These are phyloP conservation scores for Argentina anserina DNA, from an alignment of 306 rosid species.

Conservation along the genomic window DNA sequence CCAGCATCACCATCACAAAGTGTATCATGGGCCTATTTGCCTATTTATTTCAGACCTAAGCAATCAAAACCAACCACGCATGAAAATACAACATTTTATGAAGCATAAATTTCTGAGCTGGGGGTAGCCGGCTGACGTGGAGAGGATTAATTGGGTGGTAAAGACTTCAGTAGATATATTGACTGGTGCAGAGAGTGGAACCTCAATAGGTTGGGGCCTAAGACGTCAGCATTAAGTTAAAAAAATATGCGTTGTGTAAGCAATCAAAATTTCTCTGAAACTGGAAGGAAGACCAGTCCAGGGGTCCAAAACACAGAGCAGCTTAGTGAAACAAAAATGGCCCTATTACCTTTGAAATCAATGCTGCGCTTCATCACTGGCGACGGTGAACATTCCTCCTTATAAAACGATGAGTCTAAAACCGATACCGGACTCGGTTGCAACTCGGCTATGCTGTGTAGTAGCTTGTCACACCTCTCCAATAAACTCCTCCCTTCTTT, in stretches of 20 bases:
- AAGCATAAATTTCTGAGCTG: not conserved
- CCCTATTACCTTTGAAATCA: constrained; percentile 63
- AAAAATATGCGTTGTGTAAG: constrained; percentile 10
- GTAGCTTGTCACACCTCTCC: constrained; percentile 81
- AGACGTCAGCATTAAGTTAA: constrained; percentile 29
- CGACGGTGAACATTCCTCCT: constrained; percentile 88
- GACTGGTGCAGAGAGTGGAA: not conserved
- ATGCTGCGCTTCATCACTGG: constrained; percentile 81
- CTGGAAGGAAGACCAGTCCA: constrained; percentile 10
- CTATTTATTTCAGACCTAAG: not conserved
- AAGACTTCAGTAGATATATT: not conserved
- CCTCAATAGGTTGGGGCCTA: not conserved
- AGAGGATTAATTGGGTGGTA: not conserved
- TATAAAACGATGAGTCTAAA: constrained; percentile 81
- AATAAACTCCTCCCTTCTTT: constrained; percentile 63
- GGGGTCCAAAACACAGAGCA: constrained; percentile 3
- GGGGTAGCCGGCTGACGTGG: constrained; percentile 13
- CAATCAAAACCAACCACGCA: constrained; percentile 13
- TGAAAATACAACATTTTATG: too few species aligned
- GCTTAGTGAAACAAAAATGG: not conserved
- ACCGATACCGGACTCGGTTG: constrained; percentile 98
- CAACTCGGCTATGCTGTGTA: constrained; percentile 81
- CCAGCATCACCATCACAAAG: not conserved
- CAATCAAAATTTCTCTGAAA: constrained; percentile 11
- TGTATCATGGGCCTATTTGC: not conserved